Evolutionary conservation across 257 asterid species (phyloP), one percentile per base, ranked within the genome.

Genomic region (Lithospermum erythrorhizon): DNA sequence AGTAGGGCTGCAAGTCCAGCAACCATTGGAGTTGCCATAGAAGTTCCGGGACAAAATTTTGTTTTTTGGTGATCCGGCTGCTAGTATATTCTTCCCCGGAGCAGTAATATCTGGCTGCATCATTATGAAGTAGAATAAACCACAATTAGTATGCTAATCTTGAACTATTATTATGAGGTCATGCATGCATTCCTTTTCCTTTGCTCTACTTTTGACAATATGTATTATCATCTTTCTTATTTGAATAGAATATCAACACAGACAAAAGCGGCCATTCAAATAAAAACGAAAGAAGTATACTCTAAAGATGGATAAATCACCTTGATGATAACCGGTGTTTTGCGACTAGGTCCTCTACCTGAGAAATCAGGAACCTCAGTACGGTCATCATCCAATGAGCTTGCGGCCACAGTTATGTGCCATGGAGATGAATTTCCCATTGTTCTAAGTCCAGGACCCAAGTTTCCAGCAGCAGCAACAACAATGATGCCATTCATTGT

Each of bases 1-100:
- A 66, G 18, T 2, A 66, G 27, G 27, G 70, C 70, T n/a, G 54
- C 70, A 20, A 66, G 21, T 16, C 70, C 70, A 30, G 64, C 53
- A 17, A 59, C 70, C 20, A 58, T 52, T 27, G 70, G 70, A 48
- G 59, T 48, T 11, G 70, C 65, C 65, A 48, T 47, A 19, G 70
- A 66, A 58, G 70, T 66, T 48, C 70, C 61, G n/a, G 2, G n/a
- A 16, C 2, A 3, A 6, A 0, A 5, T 5, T 27, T 27, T 2
- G 32, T 27, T 27, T 27, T 3, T 5, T 27, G 29, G 29, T 32
- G 41, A 5, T 32, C 13, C 45, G 6, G 45, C 45, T 35, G 45
- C 45, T 35, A 35, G 45, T 8, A 35, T 35, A 35, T 35, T 35
- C 45, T 1, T 2, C 14, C 45, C 45, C 1, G 32, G 60, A 41